phyloP scores from a whole-genome alignment of 2,329 filamentous ascomycete species.

The Sclerotinia glacialis region DNA sequence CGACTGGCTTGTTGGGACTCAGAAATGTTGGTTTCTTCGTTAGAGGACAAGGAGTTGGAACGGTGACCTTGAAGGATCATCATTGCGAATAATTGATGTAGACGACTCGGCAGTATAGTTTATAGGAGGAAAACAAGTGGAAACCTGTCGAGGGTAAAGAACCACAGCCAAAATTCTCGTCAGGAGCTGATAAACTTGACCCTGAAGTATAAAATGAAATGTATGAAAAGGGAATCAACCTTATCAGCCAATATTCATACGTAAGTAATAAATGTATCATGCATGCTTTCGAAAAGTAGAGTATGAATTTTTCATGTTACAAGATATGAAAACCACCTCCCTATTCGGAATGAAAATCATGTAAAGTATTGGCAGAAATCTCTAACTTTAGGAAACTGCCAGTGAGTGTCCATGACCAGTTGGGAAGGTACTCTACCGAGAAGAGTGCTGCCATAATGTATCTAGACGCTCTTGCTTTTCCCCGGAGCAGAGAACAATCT shows the following conservation, averaged over 20 bases:
- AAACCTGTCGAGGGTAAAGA: too few relatives aligned
- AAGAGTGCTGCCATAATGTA: background rate
- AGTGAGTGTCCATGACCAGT: background rate
- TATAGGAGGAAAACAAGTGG: background rate
- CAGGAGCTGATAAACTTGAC: background rate
- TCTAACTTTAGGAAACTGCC: background rate
- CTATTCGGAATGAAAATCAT: background rate
- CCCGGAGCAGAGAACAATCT: background rate
- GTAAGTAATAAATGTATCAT: background rate
- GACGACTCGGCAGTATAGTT: background rate
- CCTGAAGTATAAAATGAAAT: background rate
- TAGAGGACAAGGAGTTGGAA: slow-evolving; percentile 5
- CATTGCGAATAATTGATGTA: background rate
- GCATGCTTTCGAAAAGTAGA: background rate
- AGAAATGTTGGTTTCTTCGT: background rate
- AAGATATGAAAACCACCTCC: background rate
- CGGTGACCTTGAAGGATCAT: slow-evolving; percentile 19
- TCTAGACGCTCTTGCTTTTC: accelerated
- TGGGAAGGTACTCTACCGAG: background rate
- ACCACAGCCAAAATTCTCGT: background rate
- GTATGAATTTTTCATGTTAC: background rate
- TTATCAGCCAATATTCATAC: background rate
- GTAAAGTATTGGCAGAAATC: background rate
- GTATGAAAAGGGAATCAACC: background rate
- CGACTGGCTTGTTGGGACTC: background rate